Evolutionary conservation across 2,329 filamentous ascomycete genomes (phyloP).

Genomic region (Botrytis hyacinthi): DNA sequence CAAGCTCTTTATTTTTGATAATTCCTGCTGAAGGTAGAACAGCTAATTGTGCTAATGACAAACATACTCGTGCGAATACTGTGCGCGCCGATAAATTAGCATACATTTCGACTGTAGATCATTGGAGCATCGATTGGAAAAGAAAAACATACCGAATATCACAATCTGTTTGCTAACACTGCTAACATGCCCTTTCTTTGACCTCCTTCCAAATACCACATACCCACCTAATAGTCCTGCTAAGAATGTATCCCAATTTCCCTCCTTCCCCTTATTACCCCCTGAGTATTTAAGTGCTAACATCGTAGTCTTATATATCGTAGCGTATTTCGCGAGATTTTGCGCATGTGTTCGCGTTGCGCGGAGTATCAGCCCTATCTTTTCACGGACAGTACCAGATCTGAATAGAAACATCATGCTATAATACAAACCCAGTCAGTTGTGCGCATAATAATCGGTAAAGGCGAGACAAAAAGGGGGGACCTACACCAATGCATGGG

Average conservation of each 20-base stretch:
- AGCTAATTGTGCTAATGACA: slow-evolving; percentile 79
- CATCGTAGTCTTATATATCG: slow-evolving; percentile 85
- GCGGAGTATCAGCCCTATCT: slow-evolving; percentile 72
- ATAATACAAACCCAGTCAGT: slow-evolving; percentile 17
- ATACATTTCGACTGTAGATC: not conserved
- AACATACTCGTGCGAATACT: slow-evolving; percentile 85
- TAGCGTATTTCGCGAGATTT: slow-evolving; percentile 88
- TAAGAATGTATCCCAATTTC: slow-evolving; percentile 79
- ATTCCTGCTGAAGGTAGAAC: slow-evolving; percentile 62
- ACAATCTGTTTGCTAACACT: slow-evolving; percentile 95
- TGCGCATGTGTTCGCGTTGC: slow-evolving; percentile 87
- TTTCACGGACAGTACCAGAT: slow-evolving; percentile 78
- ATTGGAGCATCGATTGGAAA: not conserved
- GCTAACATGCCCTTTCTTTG: slow-evolving; percentile 66
- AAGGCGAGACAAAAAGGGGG: not conserved
- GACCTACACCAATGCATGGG: slow-evolving; percentile 87
- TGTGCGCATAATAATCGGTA: not conserved
- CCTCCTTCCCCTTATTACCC: slow-evolving; percentile 59
- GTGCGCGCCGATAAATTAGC: not conserved
- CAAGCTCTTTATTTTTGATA: slow-evolving; percentile 46
- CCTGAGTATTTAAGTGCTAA: slow-evolving; percentile 66
- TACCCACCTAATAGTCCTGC: slow-evolving; percentile 89
- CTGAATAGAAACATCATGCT: slow-evolving; percentile 98
- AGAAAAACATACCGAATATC: slow-evolving; percentile 59
- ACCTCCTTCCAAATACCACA: slow-evolving; percentile 76